Evolutionary conservation across 495 filamentous ascomycete species (phyloP), one percentile per base, ranked within the genome.

Genomic region (Arthonia radiata): DNA sequence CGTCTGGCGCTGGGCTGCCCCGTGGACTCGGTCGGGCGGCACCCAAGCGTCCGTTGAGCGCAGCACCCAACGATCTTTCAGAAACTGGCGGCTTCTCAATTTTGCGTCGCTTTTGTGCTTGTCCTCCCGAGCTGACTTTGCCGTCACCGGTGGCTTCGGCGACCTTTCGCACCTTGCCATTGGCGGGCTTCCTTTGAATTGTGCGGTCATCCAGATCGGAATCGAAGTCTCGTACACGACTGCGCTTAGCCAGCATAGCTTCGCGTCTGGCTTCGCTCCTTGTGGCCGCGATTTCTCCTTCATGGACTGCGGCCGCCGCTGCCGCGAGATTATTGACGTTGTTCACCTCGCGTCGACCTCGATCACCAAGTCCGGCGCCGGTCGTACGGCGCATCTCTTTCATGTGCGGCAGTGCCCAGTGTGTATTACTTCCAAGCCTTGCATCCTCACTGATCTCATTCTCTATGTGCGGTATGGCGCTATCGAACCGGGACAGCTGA

Each of bases 371-470:
- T 25, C 53, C 47, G 4, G 54, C 47, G 17, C 54, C 62, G 8
- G 60, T 49, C 33, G 66, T 59, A 38, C 72, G 72, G 13, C 64
- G 52, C 14, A 54, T 40, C 37, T 68, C 62, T 29, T 89, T 83
- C 19, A 22, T 22, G 35, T 92, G 82, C 5, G 66, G 67, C 49
- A 93, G 94, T 28, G 86, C 86, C 86, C 86, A 99, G 44, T 99
- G 86, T 27, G 65, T 77, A 27, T 69, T 59, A 45, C 79, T 94
- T 16, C 86, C 86, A 42, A 77, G 66, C 40, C 89, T 72, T 28
- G 89, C 79, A 43, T 93, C 76, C 18, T 90, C 81, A 52, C 81
- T 92, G 43, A 94, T 74, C 43, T 94, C 86, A 24, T 57, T 53
- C 29, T 82, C 74, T 28, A 94, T 64, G 48, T 77, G 69, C 9